These are phyloP conservation scores for Pseudogymnoascus sp. DNA, from an alignment of 2,329 filamentous ascomycete genomes.

Conservation along the genomic window DNA sequence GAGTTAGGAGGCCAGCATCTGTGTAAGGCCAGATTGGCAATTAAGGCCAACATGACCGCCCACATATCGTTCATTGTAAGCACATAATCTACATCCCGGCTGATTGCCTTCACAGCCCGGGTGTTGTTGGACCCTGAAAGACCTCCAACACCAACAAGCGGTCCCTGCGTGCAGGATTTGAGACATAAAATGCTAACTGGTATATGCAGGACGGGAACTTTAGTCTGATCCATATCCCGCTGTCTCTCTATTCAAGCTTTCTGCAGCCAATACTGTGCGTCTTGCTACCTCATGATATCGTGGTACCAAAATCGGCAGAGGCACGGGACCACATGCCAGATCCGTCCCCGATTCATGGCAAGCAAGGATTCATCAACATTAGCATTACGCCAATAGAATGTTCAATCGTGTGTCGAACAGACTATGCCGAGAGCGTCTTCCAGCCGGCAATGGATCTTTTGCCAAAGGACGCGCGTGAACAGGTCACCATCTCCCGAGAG, in stretches of 20 bases:
- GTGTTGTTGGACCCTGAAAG: background rate
- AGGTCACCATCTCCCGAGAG: slow-evolving; percentile 69
- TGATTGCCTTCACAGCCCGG: background rate
- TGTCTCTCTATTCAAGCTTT: slow-evolving; percentile 67
- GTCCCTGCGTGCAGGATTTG: slow-evolving; percentile 13
- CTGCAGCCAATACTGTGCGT: slow-evolving; percentile 81
- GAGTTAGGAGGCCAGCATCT: background rate
- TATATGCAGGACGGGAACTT: slow-evolving; percentile 67
- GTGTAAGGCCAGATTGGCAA: background rate
- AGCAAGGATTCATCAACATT: slow-evolving; percentile 83
- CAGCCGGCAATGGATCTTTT: slow-evolving; percentile 59
- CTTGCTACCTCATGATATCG: slow-evolving; percentile 53
- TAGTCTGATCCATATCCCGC: slow-evolving; percentile 82
- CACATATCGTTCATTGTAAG: slow-evolving; percentile 2
- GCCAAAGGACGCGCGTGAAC: slow-evolving; percentile 40
- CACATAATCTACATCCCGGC: background rate
- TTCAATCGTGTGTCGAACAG: slow-evolving; percentile 77
- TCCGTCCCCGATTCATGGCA: slow-evolving; percentile 35
- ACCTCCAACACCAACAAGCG: background rate
- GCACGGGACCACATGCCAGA: slow-evolving; percentile 22
- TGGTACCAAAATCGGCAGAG: background rate
- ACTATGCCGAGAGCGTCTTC: slow-evolving; percentile 67
- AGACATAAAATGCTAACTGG: slow-evolving; percentile 13
- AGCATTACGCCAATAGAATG: slow-evolving; percentile 88
- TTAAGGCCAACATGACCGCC: background rate